Conservation (phyloP, 2,329 filamentous ascomycete species). For the Hypoxylon sp. region DNA sequence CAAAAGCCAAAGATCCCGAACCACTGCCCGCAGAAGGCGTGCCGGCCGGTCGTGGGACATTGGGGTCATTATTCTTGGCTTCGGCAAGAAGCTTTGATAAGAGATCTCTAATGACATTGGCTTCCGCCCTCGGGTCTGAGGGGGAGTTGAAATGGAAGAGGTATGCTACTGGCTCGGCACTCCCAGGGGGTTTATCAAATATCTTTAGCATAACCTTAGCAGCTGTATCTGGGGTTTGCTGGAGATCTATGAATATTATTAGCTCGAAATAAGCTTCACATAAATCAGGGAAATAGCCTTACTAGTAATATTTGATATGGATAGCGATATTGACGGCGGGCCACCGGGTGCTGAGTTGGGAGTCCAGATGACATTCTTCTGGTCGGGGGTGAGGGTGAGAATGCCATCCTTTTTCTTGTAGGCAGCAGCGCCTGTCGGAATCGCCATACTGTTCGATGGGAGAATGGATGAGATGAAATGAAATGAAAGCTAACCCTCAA, state of each 20-base stretch:
- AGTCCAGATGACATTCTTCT: slow-evolving; percentile 83
- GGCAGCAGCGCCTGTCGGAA: slow-evolving; percentile 74
- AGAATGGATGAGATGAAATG: slow-evolving; percentile 7
- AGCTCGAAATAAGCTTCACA: slow-evolving; percentile 14
- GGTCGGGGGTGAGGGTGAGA: slow-evolving; percentile 80
- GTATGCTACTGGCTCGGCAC: slow-evolving; percentile 75
- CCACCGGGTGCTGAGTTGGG: slow-evolving; percentile 73
- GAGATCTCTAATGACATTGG: slow-evolving; percentile 85
- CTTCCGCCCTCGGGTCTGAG: slow-evolving; percentile 81
- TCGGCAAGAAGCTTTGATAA: slow-evolving; percentile 83
- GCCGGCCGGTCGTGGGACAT: slow-evolving; percentile 63
- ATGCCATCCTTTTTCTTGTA: slow-evolving; percentile 98
- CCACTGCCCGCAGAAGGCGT: slow-evolving; percentile 58
- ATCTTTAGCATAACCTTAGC: slow-evolving; percentile 96
- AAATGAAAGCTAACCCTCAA: slow-evolving; percentile 1
- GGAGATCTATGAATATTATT: slow-evolving; percentile 74
- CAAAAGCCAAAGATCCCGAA: slow-evolving; percentile 82
- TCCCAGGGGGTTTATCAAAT: slow-evolving; percentile 76
- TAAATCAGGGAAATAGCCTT: slow-evolving; percentile 54
- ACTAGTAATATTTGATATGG: slow-evolving; percentile 86
- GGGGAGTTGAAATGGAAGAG: slow-evolving; percentile 91
- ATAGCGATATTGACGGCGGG: slow-evolving; percentile 75
- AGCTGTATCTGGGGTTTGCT: slow-evolving; percentile 90
- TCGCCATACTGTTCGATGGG: slow-evolving; percentile 62
- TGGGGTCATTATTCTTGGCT: slow-evolving; percentile 69